Evolutionary conservation across 1,284 basidiomycete species (phyloP), one percentile per base, ranked within the genome.

Genomic region (Termitomyces sp.): DNA sequence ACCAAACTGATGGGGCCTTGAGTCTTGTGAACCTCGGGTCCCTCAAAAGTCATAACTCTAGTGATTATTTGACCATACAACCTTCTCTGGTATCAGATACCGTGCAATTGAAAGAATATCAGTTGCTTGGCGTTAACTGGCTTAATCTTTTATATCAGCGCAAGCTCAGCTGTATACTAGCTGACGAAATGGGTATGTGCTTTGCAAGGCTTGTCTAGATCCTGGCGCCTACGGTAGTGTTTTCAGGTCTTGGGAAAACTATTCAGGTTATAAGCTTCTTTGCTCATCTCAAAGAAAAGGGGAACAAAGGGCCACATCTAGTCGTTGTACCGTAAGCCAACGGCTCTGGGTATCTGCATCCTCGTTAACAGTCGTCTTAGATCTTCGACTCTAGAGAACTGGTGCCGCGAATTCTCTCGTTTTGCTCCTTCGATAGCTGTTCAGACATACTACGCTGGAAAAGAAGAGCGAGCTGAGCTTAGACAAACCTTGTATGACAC

Each of bases 191-290:
- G 95, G 94, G 94, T 88, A 67, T 62, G 83, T 78, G 40, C 34
- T 31, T 47, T 51, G 50, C 52, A 48, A 36, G 39, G 34, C 50
- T 47, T 43, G 47, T 45, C 21, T 28, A 55, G 51, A 28, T 19
- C 9, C 12, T 38, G 36, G 2, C 26, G 54, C 41, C 55, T 47
- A 8, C 52, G 55, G 54, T 61, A 24, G 46, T 40, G 42, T 31
- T 34, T 58, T 33, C 63, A 93, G 92, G 94, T 65, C 84, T 99
- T 55, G 97, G 97, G 30, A 99, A 99, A 78, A 99, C 96, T 1
- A 90, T 94, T 24, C 96, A 99, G 73, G 96, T 99, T 52, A 98
- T 99, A 65, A 90, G 94, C 52, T 97, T 99, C 75, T 83, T 99
- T 54, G 91, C 95, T 1, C 82, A 91, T 62, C 78, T 98, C 55